A percentile compares a stretch with the other conserved stretches of the same genome.
These are phyloP conservation scores for Globisporangium alternatum DNA, from an alignment of 352 stramenopile genomes.

Conservation along the genomic window DNA sequence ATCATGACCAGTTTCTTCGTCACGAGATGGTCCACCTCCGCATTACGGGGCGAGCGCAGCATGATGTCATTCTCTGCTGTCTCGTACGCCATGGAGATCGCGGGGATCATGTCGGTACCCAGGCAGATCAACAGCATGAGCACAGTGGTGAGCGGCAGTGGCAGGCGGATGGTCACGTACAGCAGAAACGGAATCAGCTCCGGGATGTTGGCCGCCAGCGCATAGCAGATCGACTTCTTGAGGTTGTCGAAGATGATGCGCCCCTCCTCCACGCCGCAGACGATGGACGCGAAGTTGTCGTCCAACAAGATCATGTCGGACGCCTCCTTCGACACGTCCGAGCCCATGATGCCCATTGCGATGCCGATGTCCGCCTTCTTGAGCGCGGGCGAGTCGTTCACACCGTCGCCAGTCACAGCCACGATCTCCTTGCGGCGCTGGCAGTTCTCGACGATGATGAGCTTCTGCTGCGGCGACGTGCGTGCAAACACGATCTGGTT, in stretches of 20 bases:
- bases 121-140: conserved; percentile 92
- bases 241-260: conserved; percentile 95
- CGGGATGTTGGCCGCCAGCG: conserved; percentile 90
- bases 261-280: conserved; percentile 94
- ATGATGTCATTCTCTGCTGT: conserved; percentile 87
- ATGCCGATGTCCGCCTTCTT: conserved; percentile 98
- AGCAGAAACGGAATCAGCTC: conserved; percentile 85
- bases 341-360: conserved; percentile 97
- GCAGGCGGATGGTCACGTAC: conserved; percentile 84
- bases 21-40: conserved; percentile 82
- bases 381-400: conserved; percentile 97
- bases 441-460: conserved; percentile 94
- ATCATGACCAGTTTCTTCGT: conserved; percentile 87
- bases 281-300: conserved; percentile 98
- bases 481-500: conserved; percentile 95
- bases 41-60: conserved; percentile 75
- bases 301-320: conserved; percentile 97
- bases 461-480: conserved; percentile 93
- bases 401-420: conserved; percentile 96
- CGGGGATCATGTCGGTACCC: conserved; percentile 91
- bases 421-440: conserved; percentile 87
- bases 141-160: conserved; percentile 88
- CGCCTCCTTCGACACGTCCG: conserved; percentile 93
- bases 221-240: conserved; percentile 93
- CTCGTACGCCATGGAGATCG: conserved; percentile 94